These are phyloP conservation scores for Rutidosis leptorrhynchoides DNA, from an alignment of 129 eudicot species.

Conservation along the genomic window DNA sequence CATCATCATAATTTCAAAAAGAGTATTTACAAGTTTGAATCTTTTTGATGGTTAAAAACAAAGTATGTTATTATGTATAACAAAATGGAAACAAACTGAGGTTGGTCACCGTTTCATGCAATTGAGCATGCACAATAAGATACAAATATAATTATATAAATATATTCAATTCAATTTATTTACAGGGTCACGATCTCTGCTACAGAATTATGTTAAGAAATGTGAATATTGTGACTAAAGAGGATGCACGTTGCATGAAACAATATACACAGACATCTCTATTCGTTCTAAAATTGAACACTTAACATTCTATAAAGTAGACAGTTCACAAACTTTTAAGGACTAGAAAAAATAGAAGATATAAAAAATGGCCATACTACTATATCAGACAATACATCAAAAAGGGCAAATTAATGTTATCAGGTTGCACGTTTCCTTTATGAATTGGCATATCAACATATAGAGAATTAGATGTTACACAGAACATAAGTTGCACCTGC, in stretches of 20 bases:
- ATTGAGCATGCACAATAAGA: background rate
- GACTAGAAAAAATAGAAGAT: background rate
- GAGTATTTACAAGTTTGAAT: background rate
- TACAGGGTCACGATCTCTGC: background rate
- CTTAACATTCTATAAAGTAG: background rate
- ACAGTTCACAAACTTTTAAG: background rate
- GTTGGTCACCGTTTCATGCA: background rate
- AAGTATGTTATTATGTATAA: background rate
- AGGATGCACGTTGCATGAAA: background rate
- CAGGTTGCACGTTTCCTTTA: background rate
- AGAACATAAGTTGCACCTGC: background rate
- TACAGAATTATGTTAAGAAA: background rate
- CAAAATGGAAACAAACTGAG: background rate
- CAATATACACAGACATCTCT: background rate
- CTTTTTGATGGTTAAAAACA: background rate
- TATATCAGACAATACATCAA: too few species aligned
- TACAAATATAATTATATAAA: too few species aligned
- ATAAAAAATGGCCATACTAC: too few species aligned
- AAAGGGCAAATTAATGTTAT: background rate
- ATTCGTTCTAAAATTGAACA: background rate
- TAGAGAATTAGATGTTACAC: background rate
- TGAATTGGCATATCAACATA: background rate
- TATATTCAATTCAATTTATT: background rate
- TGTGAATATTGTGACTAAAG: background rate
- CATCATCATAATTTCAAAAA: background rate